A percentile compares a stretch with the other conserved stretches of the same genome.
Evolutionary conservation across 768 basidiomycete genomes (phyloP).

Genomic region (Lepiota venenata): DNA sequence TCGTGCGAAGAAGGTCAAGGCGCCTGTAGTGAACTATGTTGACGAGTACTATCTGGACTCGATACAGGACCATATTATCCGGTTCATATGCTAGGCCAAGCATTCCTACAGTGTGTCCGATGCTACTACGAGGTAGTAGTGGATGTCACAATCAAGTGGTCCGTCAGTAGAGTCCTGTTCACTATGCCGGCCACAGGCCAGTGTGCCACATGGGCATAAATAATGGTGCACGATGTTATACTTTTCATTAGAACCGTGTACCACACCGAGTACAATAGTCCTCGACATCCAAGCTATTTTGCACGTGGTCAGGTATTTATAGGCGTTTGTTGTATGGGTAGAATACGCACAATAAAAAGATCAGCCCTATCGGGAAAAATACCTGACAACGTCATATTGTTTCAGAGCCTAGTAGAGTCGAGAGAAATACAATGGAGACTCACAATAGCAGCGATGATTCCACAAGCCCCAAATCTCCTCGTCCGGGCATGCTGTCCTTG

Average conservation of each 20-base stretch:
- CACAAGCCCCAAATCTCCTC: constrained; percentile 20
- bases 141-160: too few relatives aligned
- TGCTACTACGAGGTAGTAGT: too few relatives aligned
- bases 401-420: neutral
- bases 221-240: too few relatives aligned
- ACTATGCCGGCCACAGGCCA: too few relatives aligned
- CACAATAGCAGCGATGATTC: constrained; percentile 24
- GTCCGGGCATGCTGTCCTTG: constrained; percentile 20
- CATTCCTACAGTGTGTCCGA: too few relatives aligned
- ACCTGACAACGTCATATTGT: neutral
- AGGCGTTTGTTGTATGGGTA: neutral
- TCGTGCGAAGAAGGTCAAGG: neutral
- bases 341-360: constrained; percentile 5
- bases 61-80: neutral
- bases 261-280: constrained; percentile 8
- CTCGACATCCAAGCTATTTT: constrained; percentile 8
- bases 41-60: neutral
- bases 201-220: neutral
- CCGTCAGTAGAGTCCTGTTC: too few relatives aligned
- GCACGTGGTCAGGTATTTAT: neutral
- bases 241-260: neutral
- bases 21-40: neutral
- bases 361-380: constrained; percentile 8
- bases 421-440: constrained; percentile 8
- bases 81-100: neutral